Conservation (phyloP, 2,329 filamentous ascomycete species). For the Chaetomium sp. region DNA sequence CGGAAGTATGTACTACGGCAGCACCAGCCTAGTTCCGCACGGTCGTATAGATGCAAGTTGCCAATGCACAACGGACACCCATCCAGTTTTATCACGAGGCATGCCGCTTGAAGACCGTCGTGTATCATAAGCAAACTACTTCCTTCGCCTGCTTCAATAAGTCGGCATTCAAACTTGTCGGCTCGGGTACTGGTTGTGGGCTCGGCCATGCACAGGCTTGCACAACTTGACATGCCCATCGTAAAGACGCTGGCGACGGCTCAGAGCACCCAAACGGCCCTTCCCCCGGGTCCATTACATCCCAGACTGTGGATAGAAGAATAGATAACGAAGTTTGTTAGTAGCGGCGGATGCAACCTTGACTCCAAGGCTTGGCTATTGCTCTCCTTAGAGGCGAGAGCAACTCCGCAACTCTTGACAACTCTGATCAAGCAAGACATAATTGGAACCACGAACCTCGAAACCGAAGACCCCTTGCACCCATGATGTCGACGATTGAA, state of each 20-base stretch:
- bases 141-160: too few species aligned
- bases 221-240: too few species aligned
- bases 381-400: neutral
- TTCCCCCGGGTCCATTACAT: neutral
- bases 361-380: neutral
- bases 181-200: too few species aligned
- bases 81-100: neutral
- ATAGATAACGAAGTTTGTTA: neutral
- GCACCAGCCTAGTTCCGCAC: neutral
- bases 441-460: neutral
- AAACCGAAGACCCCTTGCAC: neutral
- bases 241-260: too few species aligned
- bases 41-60: neutral
- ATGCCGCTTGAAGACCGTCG: neutral
- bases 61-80: neutral
- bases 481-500: slow-evolving; percentile 23
- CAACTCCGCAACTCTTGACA: neutral
- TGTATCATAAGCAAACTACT: neutral
- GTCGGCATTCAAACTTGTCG: too few species aligned
- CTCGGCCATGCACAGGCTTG: too few species aligned
- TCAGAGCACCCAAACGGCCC: neutral
- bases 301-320: neutral
- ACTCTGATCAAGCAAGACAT: neutral
- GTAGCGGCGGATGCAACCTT: neutral
- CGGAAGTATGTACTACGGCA: neutral